Evolutionary conservation across 345 rosid genomes (phyloP).

Genomic region (Jatropha curcas): DNA sequence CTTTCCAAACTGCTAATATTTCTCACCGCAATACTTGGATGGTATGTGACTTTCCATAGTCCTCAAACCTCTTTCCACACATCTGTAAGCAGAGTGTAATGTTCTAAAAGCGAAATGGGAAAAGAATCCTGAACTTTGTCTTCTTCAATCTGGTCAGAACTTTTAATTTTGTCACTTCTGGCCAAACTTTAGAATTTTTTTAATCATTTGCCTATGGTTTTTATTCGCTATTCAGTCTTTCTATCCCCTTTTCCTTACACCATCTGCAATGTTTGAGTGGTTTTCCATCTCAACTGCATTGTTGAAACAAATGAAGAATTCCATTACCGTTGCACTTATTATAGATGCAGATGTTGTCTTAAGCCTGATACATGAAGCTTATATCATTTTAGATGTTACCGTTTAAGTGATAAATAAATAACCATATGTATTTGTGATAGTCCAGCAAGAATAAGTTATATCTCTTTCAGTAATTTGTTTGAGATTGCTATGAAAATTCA

Average conservation of each 20-base stretch:
- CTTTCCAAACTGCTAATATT: constrained; percentile 45
- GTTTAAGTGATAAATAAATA: background rate
- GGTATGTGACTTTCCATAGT: constrained; percentile 44
- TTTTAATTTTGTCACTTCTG: too few species aligned
- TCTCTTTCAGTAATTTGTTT: background rate
- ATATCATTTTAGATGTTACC: background rate
- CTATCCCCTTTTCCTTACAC: background rate
- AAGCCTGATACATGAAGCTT: background rate
- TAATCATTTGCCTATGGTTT: too few species aligned
- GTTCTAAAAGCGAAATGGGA: too few species aligned
- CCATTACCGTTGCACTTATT: background rate
- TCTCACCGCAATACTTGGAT: constrained; percentile 59
- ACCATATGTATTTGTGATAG: background rate
- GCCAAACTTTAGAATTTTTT: too few species aligned
- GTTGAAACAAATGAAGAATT: background rate
- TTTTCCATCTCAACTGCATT: background rate
- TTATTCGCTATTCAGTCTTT: background rate
- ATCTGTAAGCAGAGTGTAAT: background rate
- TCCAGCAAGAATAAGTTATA: background rate
- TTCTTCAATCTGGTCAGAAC: too few species aligned
- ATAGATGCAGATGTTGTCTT: background rate
- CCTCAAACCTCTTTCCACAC: background rate
- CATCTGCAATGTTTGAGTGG: background rate
- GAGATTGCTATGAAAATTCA: background rate
- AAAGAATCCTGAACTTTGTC: too few species aligned